These are phyloP conservation scores for Circinella minor DNA, from an alignment of 371 early-diverging fungal species.

Conservation along the genomic window DNA sequence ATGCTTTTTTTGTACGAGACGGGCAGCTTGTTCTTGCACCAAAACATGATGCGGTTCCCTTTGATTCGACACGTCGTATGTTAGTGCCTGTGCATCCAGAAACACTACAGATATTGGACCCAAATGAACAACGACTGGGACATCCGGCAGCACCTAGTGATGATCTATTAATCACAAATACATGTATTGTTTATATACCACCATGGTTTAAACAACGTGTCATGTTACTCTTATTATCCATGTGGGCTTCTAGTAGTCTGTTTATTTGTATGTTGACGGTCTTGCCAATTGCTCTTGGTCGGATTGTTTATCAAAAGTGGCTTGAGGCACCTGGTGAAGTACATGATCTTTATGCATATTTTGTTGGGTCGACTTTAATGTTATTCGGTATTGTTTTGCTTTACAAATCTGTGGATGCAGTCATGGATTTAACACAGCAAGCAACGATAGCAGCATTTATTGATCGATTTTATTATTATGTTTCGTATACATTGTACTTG, in stretches of 20 bases:
- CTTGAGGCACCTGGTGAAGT: conserved; percentile 30
- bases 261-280: conserved; percentile 42
- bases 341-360: conserved; percentile 64
- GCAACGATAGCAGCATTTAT: neutral
- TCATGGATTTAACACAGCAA: neutral
- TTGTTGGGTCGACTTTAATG: conserved; percentile 27
- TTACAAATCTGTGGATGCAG: conserved; percentile 13
- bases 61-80: conserved; percentile 68
- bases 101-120: conserved; percentile 52
- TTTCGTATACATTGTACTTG: neutral
- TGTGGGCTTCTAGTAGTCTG: conserved; percentile 55
- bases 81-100: conserved; percentile 65
- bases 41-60: conserved; percentile 61
- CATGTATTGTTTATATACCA: conserved; percentile 69
- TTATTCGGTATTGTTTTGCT: conserved; percentile 10
- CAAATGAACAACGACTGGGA: conserved; percentile 49
- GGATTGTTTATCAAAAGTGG: conserved; percentile 37
- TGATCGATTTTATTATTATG: neutral
- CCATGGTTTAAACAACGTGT: conserved; percentile 62
- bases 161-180: conserved; percentile 37
- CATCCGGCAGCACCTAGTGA: conserved; percentile 52
- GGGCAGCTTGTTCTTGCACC: conserved; percentile 64
- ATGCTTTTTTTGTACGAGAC: conserved; percentile 51
- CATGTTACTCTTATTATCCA: conserved; percentile 49
- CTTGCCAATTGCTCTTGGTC: conserved; percentile 52